Conservation (phyloP, 306 rosid species). For the Acacia crassicarpa region DNA sequence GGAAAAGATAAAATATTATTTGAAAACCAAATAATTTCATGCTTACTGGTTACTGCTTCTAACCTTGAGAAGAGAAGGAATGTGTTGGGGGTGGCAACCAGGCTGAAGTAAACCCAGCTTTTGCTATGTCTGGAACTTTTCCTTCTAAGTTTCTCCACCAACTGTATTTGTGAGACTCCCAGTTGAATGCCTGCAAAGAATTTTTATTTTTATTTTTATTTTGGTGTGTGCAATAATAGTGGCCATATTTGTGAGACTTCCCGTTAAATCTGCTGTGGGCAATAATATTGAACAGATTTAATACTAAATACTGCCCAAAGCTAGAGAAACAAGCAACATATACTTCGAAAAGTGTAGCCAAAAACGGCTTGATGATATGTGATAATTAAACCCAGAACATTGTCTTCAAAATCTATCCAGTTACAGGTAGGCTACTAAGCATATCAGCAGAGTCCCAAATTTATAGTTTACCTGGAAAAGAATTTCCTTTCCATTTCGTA, state of each 20-base stretch:
- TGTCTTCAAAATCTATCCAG: neutral
- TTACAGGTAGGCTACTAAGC: neutral
- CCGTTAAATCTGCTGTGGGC: too few species aligned
- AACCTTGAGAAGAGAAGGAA: constrained; percentile 79
- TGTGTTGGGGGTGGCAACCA: constrained; percentile 96
- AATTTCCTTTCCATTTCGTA: constrained; percentile 74
- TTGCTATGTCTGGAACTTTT: constrained; percentile 74
- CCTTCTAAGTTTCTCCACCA: constrained; percentile 80
- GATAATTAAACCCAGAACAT: neutral
- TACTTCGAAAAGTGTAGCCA: neutral
- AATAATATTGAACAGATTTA: neutral
- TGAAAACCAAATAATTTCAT: neutral
- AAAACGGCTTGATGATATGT: neutral
- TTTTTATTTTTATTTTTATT: constrained; percentile 14
- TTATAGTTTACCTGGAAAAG: constrained; percentile 70
- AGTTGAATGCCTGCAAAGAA: constrained; percentile 73
- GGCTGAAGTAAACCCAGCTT: constrained; percentile 79
- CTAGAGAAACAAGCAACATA: constrained; percentile 1
- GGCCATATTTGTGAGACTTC: neutral
- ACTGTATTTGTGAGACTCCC: constrained; percentile 84
- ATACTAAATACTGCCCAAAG: neutral
- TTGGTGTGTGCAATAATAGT: neutral
- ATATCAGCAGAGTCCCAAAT: neutral
- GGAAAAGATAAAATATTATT: constrained; percentile 11
- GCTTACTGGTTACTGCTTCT: constrained; percentile 25